These are phyloP conservation scores for Boletus rubescentipes DNA, from an alignment of 768 basidiomycete genomes.

Conservation along the genomic window DNA sequence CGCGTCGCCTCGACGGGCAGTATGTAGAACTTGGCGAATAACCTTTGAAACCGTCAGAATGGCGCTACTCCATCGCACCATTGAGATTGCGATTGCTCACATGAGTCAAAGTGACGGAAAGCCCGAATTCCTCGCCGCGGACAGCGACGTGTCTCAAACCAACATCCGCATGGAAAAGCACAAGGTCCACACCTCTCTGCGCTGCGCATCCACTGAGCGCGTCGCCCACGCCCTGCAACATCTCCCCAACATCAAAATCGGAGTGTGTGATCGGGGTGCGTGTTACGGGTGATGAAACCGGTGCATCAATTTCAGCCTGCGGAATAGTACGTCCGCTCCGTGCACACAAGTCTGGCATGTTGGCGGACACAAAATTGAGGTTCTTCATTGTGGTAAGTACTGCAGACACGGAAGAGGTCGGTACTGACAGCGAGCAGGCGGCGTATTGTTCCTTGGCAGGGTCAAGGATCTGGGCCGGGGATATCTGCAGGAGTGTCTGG, in stretches of 20 bases:
- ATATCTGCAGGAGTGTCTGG: constrained; percentile 88
- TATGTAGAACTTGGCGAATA: constrained; percentile 75
- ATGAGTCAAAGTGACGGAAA: constrained; percentile 79
- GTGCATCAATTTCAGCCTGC: constrained; percentile 18
- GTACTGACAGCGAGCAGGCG: constrained; percentile 83
- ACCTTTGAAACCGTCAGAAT: constrained; percentile 55
- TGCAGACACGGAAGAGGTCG: constrained; percentile 84
- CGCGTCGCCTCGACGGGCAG: constrained; percentile 71
- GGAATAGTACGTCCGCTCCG: constrained; percentile 14
- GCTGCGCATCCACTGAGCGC: constrained; percentile 82
- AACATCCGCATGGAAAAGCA: constrained; percentile 87
- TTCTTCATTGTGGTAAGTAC: constrained; percentile 91
- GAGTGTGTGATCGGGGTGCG: constrained; percentile 30
- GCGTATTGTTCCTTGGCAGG: constrained; percentile 93
- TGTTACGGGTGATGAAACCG: constrained; percentile 19
- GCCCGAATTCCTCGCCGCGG: constrained; percentile 78
- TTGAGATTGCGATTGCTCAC: constrained; percentile 55
- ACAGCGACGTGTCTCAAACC: constrained; percentile 86
- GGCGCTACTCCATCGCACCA: neutral
- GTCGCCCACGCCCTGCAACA: constrained; percentile 88
- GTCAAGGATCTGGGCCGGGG: constrained; percentile 87
- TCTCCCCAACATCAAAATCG: constrained; percentile 91
- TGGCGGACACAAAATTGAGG: constrained; percentile 90
- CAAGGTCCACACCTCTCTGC: constrained; percentile 83
- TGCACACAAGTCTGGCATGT: constrained; percentile 50